Evolutionary conservation across 805 yeast species (phyloP), one percentile per base, ranked within the genome.

Genomic region (Suhomyces faveliae): DNA sequence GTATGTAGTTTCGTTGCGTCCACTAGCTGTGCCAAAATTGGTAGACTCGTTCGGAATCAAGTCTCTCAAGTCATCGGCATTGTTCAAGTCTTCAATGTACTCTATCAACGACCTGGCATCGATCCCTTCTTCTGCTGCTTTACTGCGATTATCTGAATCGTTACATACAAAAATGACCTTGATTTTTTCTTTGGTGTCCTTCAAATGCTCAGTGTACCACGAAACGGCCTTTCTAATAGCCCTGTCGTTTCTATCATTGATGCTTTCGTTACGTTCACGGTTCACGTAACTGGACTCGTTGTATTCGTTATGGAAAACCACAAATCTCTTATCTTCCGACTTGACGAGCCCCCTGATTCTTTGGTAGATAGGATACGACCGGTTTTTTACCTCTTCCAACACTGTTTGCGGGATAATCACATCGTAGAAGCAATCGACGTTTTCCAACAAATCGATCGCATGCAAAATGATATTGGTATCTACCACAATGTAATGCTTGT

Each of bases 401-500:
- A 89, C 97, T 5, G 96, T 87, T 64, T 94, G 99, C 1, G 98
- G 96, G n/a, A 94, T 72, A 48, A 94, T 85, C 13, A 91, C 96
- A 67, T 94, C 98, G 59, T 78, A 85, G 60, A 94, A 88, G 46
- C 87, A 85, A 24, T 79, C 76, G 17, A 76, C 75, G 58, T 82
- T 84, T 65, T 94, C 99, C 47, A 94, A 70, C 50, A 94, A 70
- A 66, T 94, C 99, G 52, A 94, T 92, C 5, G 96, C 92, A 61
- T 84, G 87, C 51, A 94, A 70, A 1, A 87, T 85, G 54, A 94
- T 84, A 61, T 94, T 92, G 2, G 98, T 89, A 64, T 94, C 99
- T 7, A 91, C 64, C 0, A 94, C 80, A 7, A 86, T 73, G 59
- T 94, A 94, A 62, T 94, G 98, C n/a, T 74, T 77, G 0, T 85